Base-by-base conservation (phyloP, 2,329 filamentous ascomycete genomes). In the Stromatinia cepivora region DNA sequence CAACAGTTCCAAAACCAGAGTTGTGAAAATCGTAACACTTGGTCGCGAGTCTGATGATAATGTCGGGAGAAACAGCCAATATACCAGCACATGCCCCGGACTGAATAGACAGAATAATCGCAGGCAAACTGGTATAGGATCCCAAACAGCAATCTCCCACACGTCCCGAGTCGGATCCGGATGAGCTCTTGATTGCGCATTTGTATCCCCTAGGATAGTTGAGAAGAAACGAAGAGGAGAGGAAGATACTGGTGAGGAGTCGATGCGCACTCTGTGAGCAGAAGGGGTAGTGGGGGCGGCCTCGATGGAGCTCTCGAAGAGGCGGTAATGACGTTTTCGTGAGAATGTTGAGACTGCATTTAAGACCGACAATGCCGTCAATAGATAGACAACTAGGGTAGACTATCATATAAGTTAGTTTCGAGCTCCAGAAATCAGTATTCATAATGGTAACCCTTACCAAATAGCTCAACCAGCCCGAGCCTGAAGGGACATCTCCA, bases 121-220 rank as follows among this genome's bases (percentile, higher is more conserved):
- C 66, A 98, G 81, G 58, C 89, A 93, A 48, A 97, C 85, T 2
- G 94, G 93, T 59, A 94, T 86, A 46, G 96, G 95, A 78, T 98
- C 94, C 95, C 95, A 99, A 9, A 98, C 86, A 1, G 90, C 87
- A 63, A 99, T 81, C 80, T 99, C 94, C 95, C 95, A 99, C 13
- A 99, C 95, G 79, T 99, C 94, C 15, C 90, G 87, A 36, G 87
- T 86, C 69, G 89, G 88, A 77, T 95, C 90, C 0, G 94, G 92
- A 80, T 97, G 92, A 39, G 93, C 91, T 77, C 93, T 88, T 36
- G 92, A 89, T 73, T 94, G 88, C n/a, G 93, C 92, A 31, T 88
- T 90, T 48, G 90, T 88, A 36, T 86, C 82, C 2, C 88, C 84
- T 46, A 97, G 81, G 57, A 92, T 82, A 72, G 86, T 88, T 39